Base-by-base conservation (phyloP, 2,329 filamentous ascomycete genomes). In the Penicillium verrucosum region DNA sequence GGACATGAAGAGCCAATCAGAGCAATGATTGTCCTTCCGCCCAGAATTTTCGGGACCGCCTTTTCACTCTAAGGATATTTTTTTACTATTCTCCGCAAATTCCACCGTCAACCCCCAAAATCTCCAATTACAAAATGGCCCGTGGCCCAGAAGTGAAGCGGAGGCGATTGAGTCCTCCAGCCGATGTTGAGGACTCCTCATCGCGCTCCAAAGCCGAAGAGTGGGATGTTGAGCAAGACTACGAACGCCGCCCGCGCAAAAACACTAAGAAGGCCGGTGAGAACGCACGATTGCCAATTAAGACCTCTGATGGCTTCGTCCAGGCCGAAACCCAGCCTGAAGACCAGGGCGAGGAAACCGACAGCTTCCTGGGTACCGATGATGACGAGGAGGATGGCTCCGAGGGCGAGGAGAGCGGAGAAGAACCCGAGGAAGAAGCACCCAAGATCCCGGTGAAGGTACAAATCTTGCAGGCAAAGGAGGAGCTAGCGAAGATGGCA, bases 191-290 rank as follows among this genome's bases (percentile, higher is more conserved):
- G 23, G 62, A 67, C 55, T 53, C 53, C 12, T 67, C 69, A 5
- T 65, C 68, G 30, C 65, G 62, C 36, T 70, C 62, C 49, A 73
- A 73, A 46, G 71, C 73, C 37, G 82, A 89, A 57, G 87, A 86
- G 75, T 97, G 93, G 92, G 86, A 96, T 69, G 82, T 96, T 47
- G 94, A 96, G 78, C 89, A 96, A 70, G 88, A 90, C 73, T 97
- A 97, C 79, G 92, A 96, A 74, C 84, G 84, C 59, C 85, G 86
- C 64, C 86, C 89, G 45, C 83, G 90, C 65, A 94, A 94, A 73
- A 77, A 82, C 36, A 87, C 85, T 69, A 90, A 89, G 74, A 90
- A 91, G 72, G 82, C 83, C 55, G 84, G 86, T 66, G 89, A 92
- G 70, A 88, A 79, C 70, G 90, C 85, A 37, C 85, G 88, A 65